phyloP scores from a whole-genome alignment of 2,329 filamentous ascomycete genomes.

The Trichoderma aggressivum region DNA sequence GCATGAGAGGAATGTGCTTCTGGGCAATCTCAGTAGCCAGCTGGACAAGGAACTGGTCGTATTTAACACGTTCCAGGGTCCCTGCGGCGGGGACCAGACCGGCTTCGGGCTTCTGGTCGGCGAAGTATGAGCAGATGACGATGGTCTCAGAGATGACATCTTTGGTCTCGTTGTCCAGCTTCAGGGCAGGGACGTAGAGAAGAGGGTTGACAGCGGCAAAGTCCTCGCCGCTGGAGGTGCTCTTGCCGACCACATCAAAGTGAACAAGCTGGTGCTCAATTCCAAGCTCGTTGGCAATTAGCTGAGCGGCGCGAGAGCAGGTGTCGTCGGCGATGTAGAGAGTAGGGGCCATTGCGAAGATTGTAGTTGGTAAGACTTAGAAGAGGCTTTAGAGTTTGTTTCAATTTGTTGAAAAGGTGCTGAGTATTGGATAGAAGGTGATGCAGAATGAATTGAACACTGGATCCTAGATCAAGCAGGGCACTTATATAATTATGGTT shows the following conservation, averaged over 20 bases:
- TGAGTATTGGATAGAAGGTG: background rate
- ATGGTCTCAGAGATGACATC: background rate
- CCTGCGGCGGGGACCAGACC: background rate
- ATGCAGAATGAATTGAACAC: background rate
- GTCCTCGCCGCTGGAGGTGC: background rate
- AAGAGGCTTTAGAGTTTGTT: background rate
- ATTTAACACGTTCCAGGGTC: slow-evolving; percentile 4
- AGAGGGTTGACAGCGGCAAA: background rate
- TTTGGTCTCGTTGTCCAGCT: background rate
- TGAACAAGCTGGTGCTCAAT: background rate
- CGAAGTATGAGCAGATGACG: background rate
- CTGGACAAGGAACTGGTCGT: background rate
- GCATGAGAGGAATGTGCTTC: slow-evolving; percentile 9
- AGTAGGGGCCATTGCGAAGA: background rate
- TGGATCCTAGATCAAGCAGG: background rate
- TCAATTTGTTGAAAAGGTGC: background rate
- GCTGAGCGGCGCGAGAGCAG: background rate
- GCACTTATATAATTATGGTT: background rate
- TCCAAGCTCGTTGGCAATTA: background rate
- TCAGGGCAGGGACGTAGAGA: background rate
- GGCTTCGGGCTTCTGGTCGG: background rate
- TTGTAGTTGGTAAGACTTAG: background rate
- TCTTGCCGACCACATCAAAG: slow-evolving; percentile 2
- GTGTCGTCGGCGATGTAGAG: slow-evolving; percentile 5
- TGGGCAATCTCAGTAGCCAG: slow-evolving; percentile 1